Conservation (phyloP, 2,329 filamentous ascomycete species). For the Penicillium sp. region DNA sequence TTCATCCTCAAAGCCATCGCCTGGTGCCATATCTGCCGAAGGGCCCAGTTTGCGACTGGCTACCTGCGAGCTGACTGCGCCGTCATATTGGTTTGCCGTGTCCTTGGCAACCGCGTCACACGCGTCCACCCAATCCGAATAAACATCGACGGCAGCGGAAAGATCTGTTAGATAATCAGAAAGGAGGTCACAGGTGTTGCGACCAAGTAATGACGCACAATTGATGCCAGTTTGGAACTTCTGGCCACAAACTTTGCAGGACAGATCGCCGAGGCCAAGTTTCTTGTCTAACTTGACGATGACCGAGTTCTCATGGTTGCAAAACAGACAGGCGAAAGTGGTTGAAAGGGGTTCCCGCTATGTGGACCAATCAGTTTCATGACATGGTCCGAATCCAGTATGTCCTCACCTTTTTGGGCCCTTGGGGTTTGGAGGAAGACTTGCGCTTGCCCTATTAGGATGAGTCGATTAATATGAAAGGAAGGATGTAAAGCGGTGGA, state of each 20-base stretch:
- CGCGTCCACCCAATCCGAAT: constrained; percentile 98
- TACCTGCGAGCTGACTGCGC: constrained; percentile 17
- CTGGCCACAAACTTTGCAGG: constrained; percentile 92
- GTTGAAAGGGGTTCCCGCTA: constrained; percentile 57
- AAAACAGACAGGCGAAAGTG: constrained; percentile 95
- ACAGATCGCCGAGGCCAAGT: constrained; percentile 76
- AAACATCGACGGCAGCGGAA: constrained; percentile 89
- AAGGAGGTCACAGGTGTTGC: not conserved
- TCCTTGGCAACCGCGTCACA: constrained; percentile 71
- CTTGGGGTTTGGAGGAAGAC: constrained; percentile 75
- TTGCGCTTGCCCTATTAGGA: constrained; percentile 80
- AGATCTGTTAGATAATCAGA: constrained; percentile 60
- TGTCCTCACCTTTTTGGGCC: constrained; percentile 71
- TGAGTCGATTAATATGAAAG: not conserved
- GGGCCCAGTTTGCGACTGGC: constrained; percentile 19
- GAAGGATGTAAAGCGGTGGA: not conserved
- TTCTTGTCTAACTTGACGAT: constrained; percentile 94
- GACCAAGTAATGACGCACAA: constrained; percentile 57
- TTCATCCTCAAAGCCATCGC: constrained; percentile 30
- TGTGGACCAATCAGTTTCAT: not conserved
- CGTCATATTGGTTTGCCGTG: constrained; percentile 43
- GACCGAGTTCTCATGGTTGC: constrained; percentile 94
- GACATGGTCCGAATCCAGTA: not conserved
- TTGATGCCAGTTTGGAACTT: constrained; percentile 91
- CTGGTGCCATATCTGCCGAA: constrained; percentile 14